phyloP scores from a whole-genome alignment of 305 asterid genomes.

The Fraxinus floribunda region DNA sequence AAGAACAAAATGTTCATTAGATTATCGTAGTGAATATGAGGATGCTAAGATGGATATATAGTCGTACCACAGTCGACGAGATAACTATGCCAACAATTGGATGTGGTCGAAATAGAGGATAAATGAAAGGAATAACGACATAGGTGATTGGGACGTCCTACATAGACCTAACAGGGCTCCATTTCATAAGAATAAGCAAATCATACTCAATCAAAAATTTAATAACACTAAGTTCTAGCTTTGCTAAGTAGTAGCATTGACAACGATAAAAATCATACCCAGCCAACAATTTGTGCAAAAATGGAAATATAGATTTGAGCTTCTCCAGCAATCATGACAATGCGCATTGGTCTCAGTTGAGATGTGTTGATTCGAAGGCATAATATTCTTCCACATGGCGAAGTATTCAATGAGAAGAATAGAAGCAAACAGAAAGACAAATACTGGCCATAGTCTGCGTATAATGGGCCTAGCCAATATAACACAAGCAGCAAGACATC shows the following conservation, averaged over 20 bases:
- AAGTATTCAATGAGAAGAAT: slow-evolving; percentile 83
- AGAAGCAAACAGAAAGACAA: slow-evolving; percentile 70
- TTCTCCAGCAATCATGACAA: slow-evolving; percentile 97
- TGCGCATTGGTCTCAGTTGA: slow-evolving; percentile 38
- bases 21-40: neutral
- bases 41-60: neutral
- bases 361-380: slow-evolving; percentile 42
- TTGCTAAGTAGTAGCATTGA: slow-evolving; percentile 17
- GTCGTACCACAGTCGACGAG: neutral
- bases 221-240: neutral
- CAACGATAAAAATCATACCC: slow-evolving; percentile 52
- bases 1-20: neutral
- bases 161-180: neutral
- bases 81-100: neutral
- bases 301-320: slow-evolving; percentile 49
- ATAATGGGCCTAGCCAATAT: slow-evolving; percentile 70
- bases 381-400: slow-evolving; percentile 75
- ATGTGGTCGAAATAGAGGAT: neutral
- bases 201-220: neutral
- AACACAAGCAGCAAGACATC: slow-evolving; percentile 83
- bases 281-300: slow-evolving; percentile 87
- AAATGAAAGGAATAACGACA: neutral
- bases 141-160: neutral
- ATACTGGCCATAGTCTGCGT: slow-evolving; percentile 78
- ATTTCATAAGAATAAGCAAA: neutral